Conservation (phyloP, 768 basidiomycete genomes). For the Lactarius psammicola region DNA sequence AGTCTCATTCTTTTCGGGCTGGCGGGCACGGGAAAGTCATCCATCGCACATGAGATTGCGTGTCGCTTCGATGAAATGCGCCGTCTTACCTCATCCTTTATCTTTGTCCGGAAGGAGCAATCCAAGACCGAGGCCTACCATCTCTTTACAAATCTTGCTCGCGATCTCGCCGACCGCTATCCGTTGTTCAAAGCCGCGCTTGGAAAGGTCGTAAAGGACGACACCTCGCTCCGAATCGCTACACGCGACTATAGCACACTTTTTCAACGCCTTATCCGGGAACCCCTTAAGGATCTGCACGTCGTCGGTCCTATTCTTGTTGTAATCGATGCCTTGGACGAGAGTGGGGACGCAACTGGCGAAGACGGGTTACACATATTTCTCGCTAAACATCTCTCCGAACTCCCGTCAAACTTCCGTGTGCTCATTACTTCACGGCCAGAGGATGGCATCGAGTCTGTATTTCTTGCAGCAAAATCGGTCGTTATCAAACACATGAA, state of each 20-base stretch:
- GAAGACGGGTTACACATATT: background rate
- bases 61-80: background rate
- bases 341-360: background rate
- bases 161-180: background rate
- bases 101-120: background rate
- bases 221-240: background rate
- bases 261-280: background rate
- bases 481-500: background rate
- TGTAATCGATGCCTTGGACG: conserved; percentile 1
- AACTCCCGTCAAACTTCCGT: background rate
- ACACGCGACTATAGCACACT: background rate
- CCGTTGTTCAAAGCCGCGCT: background rate
- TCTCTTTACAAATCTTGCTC: background rate
- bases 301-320: background rate
- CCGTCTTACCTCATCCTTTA: background rate
- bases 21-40: background rate
- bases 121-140: background rate
- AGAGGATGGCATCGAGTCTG: background rate
- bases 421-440: background rate
- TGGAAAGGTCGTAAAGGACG: background rate
- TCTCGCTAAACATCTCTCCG: background rate
- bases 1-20: background rate
- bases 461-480: background rate
- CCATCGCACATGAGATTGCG: background rate
- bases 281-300: background rate